Conservation (phyloP, 2,329 filamentous ascomycete genomes). For the Colletotrichum sp. region DNA sequence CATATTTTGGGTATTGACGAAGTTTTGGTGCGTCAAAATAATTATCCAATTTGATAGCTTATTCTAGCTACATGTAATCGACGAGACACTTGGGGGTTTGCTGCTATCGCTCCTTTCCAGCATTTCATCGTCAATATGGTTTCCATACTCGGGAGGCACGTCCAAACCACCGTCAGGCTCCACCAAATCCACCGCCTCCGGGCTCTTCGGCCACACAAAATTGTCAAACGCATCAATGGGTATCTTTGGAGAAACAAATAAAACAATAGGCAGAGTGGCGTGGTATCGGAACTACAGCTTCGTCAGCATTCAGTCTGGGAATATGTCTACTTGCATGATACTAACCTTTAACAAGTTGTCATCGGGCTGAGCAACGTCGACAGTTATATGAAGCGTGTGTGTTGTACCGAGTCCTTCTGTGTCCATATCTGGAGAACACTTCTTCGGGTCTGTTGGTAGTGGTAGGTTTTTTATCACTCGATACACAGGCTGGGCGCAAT, state of each 20-base stretch:
- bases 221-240: neutral
- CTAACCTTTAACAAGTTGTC: neutral
- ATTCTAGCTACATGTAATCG: neutral
- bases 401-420: neutral
- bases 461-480: neutral
- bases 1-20: neutral
- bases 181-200: no score
- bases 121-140: neutral
- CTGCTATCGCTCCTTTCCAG: neutral
- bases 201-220: neutral
- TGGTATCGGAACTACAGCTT: neutral
- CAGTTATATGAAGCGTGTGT: neutral
- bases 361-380: neutral
- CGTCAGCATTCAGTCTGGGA: fast-evolving
- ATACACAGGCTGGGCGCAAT: neutral
- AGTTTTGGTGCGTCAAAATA: neutral
- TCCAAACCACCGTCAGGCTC: neutral
- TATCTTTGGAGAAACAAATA: neutral
- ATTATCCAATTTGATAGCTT: neutral
- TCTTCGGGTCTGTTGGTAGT: neutral
- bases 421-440: neutral
- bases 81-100: neutral
- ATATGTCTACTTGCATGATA: fast-evolving
- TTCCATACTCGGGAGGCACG: neutral
- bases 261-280: neutral